Percentiles rank a stretch among this genome's conserved stretches.
These are phyloP conservation scores for Aspergillus melleus DNA, from an alignment of 2,329 filamentous ascomycete genomes.

Conservation along the genomic window DNA sequence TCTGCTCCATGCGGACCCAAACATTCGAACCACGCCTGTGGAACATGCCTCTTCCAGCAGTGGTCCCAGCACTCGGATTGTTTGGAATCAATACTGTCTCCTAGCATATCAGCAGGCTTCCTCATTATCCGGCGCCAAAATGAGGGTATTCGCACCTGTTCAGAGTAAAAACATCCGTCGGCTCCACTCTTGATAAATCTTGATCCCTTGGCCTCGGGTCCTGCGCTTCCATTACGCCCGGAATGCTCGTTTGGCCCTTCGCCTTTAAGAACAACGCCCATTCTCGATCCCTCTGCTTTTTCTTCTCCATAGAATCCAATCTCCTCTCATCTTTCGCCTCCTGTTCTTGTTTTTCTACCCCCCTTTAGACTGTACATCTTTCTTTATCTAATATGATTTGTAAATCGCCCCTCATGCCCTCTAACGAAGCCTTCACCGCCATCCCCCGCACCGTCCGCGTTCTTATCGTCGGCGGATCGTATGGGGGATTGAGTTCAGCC, in stretches of 20 bases:
- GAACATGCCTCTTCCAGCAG: not conserved
- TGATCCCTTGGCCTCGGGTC: constrained; percentile 6
- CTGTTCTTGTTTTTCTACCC: not conserved
- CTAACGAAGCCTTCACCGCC: constrained; percentile 25
- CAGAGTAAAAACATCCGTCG: not conserved
- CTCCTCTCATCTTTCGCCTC: not conserved
- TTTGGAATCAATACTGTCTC: not conserved
- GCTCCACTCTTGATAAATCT: constrained; percentile 4
- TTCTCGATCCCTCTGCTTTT: not conserved
- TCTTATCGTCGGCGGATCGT: constrained; percentile 70
- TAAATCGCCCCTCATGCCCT: constrained; percentile 23
- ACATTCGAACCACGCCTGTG: not conserved
- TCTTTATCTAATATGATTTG: not conserved
- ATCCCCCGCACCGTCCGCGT: constrained; percentile 48
- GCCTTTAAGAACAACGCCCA: not conserved
- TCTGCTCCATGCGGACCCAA: not conserved
- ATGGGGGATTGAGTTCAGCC: constrained; percentile 67
- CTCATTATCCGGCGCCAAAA: not conserved
- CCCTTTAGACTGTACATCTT: not conserved
- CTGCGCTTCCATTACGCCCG: not conserved
- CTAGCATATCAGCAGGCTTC: not conserved
- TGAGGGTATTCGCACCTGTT: not conserved
- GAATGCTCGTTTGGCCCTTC: not conserved
- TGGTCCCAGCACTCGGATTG: not conserved
- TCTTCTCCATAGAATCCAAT: not conserved